Base-by-base conservation (phyloP, 129 eudicot genomes). In the Ambrosia trifida region DNA sequence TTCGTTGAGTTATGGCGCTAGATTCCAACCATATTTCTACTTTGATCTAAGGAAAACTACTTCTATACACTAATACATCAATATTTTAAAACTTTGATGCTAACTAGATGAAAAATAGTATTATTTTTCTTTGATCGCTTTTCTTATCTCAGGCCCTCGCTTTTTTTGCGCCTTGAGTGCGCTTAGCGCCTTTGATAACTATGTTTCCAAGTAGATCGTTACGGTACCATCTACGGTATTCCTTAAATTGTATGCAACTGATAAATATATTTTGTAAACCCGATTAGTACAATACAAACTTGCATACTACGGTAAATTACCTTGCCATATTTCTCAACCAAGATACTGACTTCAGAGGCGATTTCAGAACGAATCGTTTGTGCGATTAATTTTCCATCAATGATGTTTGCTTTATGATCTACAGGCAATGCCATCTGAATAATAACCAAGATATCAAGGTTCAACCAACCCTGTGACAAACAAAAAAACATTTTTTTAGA, bases 321-420 rank as follows among this genome's bases (percentile, higher is more conserved):
- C 91, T 89, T 93, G 89, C 80, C 85, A 77, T 87, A 83, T 47
- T 83, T 87, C 47, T 89, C 80, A 11, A 86, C 83, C 33, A 94
- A 92, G 54, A 10, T 79, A 49, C 73, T 68, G 72, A 87, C 90
- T 82, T 87, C 90, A 14, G 81, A 70, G 9, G 98, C 95, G 35
- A 93, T 93, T 79, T 89, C 98, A 49, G 90, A 76, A 85, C 98
- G 88, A 69, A 93, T 89, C 14, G 96, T 85, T 45, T 89, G 90
- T 11, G 98, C 96, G 10, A 89, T 82, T 40, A 89, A 86, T 53
- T 93, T 89, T 31, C 96, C 98, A 69, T 93, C 91, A 81, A 93
- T 89, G 51, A 93, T 72, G 68, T 71, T 72, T 52, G 96, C 96
- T 33, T 78, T 74, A 14, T 89, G 92, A 70, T 89, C 96, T 43